Evolutionary conservation across 768 basidiomycete genomes (phyloP).

Genomic region (Kwoniella heveanensis): DNA sequence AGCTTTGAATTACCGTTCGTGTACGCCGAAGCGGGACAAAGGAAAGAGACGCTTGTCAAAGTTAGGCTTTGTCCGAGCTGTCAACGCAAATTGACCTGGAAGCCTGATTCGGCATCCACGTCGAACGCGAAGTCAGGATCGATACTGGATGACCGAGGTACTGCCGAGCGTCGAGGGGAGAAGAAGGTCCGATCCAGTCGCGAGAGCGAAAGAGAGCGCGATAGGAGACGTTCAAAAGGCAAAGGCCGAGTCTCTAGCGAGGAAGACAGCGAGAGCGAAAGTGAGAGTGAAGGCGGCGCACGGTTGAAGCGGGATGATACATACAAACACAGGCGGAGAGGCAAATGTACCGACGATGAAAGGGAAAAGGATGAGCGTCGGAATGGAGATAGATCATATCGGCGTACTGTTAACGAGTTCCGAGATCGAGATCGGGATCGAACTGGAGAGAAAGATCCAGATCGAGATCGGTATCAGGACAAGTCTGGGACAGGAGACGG

Average conservation of each 20-base stretch:
- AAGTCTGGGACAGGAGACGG: neutral
- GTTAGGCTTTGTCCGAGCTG: conserved; percentile 81
- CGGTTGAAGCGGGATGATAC: neutral
- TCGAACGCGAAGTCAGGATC: neutral
- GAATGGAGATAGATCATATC: neutral
- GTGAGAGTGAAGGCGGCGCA: neutral
- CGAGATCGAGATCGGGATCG: no score
- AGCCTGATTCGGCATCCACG: conserved; percentile 18
- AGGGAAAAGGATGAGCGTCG: conserved; percentile 1
- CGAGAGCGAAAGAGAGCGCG: neutral
- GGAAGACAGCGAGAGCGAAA: neutral
- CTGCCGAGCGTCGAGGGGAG: conserved; percentile 5
- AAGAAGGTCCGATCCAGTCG: neutral
- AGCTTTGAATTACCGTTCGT: conserved; percentile 89
- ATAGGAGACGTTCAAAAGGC: neutral
- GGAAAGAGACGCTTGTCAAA: conserved; percentile 82
- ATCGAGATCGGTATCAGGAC: no score
- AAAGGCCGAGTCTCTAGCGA: neutral
- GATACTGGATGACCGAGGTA: neutral
- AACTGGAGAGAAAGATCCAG: no score
- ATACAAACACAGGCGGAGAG: neutral
- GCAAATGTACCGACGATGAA: neutral
- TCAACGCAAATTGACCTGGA: conserved; percentile 79
- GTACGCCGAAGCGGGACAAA: conserved; percentile 75
- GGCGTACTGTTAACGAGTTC: no score